Evolutionary conservation across 805 yeast genomes (phyloP).

Genomic region (Pichia scutulata): DNA sequence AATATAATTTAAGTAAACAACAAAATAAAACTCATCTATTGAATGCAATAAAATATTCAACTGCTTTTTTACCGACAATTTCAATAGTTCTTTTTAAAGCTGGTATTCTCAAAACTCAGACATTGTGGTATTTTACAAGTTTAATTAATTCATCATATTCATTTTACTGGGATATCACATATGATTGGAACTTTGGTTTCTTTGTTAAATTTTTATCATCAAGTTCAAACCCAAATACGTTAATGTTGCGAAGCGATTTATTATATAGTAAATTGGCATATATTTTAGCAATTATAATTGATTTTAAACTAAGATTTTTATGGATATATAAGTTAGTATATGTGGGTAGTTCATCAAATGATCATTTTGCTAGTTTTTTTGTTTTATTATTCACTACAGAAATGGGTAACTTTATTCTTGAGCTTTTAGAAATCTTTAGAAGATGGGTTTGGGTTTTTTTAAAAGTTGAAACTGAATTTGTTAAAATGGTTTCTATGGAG

Average conservation of each 20-base stretch:
- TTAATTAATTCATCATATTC: constrained; percentile 68
- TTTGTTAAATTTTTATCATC: constrained; percentile 30
- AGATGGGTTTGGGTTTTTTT: constrained; percentile 87
- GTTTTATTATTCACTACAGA: constrained; percentile 34
- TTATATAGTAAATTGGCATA: constrained; percentile 36
- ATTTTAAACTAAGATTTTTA: constrained; percentile 60
- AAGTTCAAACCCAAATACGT: constrained; percentile 10
- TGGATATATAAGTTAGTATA: constrained; percentile 55
- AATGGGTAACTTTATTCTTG: constrained; percentile 58
- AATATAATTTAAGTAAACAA: constrained; percentile 42
- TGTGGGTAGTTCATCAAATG: not conserved
- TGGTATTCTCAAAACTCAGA: constrained; percentile 22
- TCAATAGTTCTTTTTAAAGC: constrained; percentile 23
- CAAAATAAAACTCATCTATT: constrained; percentile 48
- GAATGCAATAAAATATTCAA: constrained; percentile 69
- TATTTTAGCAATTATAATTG: constrained; percentile 48
- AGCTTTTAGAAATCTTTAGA: constrained; percentile 68
- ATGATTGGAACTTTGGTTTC: constrained; percentile 79
- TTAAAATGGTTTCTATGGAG: constrained; percentile 17
- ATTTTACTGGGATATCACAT: constrained; percentile 79
- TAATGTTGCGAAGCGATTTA: constrained; percentile 25
- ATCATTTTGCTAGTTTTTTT: constrained; percentile 14
- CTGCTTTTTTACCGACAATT: constrained; percentile 50
- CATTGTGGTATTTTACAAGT: constrained; percentile 37
- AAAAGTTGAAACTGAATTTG: constrained; percentile 72